Evolutionary conservation across 202 grass and related monocot genomes (phyloP).

Genomic region (Cymbopogon flexuosus): DNA sequence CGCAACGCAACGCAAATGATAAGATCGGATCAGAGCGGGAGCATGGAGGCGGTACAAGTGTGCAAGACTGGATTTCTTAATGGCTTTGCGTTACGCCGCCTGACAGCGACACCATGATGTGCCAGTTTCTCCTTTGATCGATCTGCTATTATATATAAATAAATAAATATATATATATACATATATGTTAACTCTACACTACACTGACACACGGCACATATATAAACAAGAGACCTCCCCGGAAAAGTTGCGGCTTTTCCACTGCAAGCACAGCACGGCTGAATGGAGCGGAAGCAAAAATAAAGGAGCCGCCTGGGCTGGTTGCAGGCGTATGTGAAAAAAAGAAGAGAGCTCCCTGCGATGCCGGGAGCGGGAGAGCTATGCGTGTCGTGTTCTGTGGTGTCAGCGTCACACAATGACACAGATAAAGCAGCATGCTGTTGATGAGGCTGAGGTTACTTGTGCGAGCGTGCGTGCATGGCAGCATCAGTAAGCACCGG

Average conservation of each 20-base stretch:
- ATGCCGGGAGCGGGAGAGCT: background rate
- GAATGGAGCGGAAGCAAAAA: background rate
- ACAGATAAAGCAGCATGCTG: constrained; percentile 10
- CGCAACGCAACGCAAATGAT: constrained; percentile 41
- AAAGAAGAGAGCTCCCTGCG: constrained; percentile 2
- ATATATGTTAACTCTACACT: background rate
- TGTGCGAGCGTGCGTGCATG: constrained; percentile 27
- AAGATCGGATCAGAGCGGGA: constrained; percentile 35
- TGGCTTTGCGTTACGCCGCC: constrained; percentile 50
- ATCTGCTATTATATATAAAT: background rate
- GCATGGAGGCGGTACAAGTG: constrained; percentile 2
- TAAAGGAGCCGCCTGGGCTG: background rate
- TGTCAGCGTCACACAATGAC: constrained; percentile 37
- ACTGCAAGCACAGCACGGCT: constrained; percentile 28
- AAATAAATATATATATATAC: background rate
- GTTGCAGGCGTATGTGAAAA: background rate
- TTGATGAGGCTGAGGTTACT: constrained; percentile 21
- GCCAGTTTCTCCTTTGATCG: constrained; percentile 34
- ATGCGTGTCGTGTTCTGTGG: constrained; percentile 38
- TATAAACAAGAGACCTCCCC: background rate
- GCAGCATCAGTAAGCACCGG: constrained; percentile 28
- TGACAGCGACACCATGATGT: constrained; percentile 60
- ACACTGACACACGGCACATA: constrained; percentile 17
- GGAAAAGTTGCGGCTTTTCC: constrained; percentile 38
- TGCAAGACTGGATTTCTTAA: constrained; percentile 36